These are phyloP conservation scores for Chaetomiaceae sp. DNA, from an alignment of 2,329 filamentous ascomycete species.

Conservation along the genomic window DNA sequence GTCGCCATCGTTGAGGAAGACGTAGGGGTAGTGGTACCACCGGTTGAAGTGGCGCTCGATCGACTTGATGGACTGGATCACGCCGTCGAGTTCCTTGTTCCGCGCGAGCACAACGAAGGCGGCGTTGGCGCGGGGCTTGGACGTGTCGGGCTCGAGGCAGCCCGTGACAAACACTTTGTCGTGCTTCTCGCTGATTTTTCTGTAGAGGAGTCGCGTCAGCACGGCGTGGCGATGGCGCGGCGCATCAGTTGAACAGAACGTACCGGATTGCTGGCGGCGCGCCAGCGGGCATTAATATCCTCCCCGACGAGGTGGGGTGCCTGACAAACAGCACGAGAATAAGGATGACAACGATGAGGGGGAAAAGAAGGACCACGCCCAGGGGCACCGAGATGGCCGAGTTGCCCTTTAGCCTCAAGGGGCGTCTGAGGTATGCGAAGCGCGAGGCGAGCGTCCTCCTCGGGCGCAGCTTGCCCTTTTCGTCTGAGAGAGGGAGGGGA, in stretches of 20 bases:
- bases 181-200: slow-evolving; percentile 94
- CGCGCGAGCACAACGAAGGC: slow-evolving; percentile 93
- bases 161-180: slow-evolving; percentile 95
- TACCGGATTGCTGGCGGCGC: slow-evolving; percentile 87
- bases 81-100: slow-evolving; percentile 94
- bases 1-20: slow-evolving; percentile 95
- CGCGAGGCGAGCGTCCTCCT: slow-evolving; percentile 41
- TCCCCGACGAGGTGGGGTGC: slow-evolving; percentile 76
- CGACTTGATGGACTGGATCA: slow-evolving; percentile 94
- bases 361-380: slow-evolving; percentile 88
- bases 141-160: slow-evolving; percentile 76
- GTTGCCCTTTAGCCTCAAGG: slow-evolving; percentile 84
- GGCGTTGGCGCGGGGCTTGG: slow-evolving; percentile 79
- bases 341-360: slow-evolving; percentile 82
- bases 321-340: slow-evolving; percentile 85
- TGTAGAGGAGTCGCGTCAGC: slow-evolving; percentile 33
- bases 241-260: slow-evolving; percentile 27
- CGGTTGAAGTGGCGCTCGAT: slow-evolving; percentile 98
- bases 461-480: slow-evolving; percentile 42
- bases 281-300: slow-evolving; percentile 81
- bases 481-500: slow-evolving; percentile 46
- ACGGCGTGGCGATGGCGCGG: too few relatives aligned
- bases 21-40: slow-evolving; percentile 98
- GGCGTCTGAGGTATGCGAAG: slow-evolving; percentile 77
- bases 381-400: slow-evolving; percentile 89